These are phyloP conservation scores for Sedum album DNA, from an alignment of 164 flowering plant species.

Conservation along the genomic window DNA sequence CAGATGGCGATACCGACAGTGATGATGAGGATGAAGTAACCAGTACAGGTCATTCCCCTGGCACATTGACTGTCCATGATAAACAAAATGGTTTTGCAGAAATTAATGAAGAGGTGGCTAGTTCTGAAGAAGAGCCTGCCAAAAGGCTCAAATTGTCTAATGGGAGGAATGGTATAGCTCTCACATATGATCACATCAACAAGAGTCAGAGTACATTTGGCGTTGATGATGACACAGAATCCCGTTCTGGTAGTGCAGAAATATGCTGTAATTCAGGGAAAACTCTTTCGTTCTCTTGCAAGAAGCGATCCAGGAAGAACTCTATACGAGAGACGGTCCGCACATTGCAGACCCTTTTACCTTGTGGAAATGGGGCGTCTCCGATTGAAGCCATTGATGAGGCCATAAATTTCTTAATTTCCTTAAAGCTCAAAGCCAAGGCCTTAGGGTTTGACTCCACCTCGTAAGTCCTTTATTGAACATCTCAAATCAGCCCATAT, in stretches of 20 bases:
- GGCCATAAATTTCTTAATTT: no score
- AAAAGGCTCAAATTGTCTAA: slow-evolving; percentile 1
- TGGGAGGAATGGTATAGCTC: neutral
- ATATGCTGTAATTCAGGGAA: neutral
- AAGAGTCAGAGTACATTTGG: neutral
- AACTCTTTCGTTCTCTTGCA: neutral
- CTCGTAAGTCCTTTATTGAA: no score
- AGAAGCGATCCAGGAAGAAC: slow-evolving; percentile 2
- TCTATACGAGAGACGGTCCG: neutral
- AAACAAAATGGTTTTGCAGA: no score
- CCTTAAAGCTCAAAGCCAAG: slow-evolving; percentile 1
- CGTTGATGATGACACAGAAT: slow-evolving; percentile 2
- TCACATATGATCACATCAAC: neutral
- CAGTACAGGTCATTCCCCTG: slow-evolving; percentile 2
- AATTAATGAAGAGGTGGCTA: no score
- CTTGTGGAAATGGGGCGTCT: neutral
- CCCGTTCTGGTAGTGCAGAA: neutral
- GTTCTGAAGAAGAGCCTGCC: neutral
- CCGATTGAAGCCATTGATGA: neutral
- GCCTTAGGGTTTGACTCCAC: slow-evolving; percentile 3
- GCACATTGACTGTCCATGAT: neutral
- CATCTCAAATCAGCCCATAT: neutral
- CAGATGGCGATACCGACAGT: no score
- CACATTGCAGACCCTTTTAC: neutral
- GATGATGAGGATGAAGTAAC: neutral